Evolutionary conservation across 805 yeast species (phyloP), one percentile per base, ranked within the genome.

Genomic region (Candida methanosorbosa): DNA sequence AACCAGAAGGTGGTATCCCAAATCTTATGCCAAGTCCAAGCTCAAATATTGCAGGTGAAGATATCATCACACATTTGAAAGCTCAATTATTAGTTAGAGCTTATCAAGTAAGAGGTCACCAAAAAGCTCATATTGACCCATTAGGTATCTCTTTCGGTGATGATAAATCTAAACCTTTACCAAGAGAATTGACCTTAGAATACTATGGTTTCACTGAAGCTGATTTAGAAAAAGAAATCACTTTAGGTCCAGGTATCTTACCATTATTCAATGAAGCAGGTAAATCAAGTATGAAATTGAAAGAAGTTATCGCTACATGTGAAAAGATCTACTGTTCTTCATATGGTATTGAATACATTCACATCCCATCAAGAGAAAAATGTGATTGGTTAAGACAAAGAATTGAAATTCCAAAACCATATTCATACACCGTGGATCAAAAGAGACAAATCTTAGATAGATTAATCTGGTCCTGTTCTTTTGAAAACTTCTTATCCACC

Each of bases 331-430:
- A 92, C 70, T 87, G 96, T 66, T 72, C 82, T 27, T 64, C 82
- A 27, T 86, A 87, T 59, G 97, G 97, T 67, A 75, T 84, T 39
- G 97, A 92, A 68, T 92, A 87, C 66, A 81, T 92, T 51, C 99
- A 92, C 65, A 92, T 92, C 45, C 96, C 97, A 38, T 83, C 94
- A 40, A 81, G 94, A 61, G 82, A 75, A 53, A 84, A 85, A 64
- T 92, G 97, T 69, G 97, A 92, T 63, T 92, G 99, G 99, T 76
- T 92, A 59, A 82, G 98, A 68, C 94, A 85, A 64, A 77, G 96
- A 62, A 73, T 92, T 44, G 98, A 92, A 67, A 85, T 88, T 46
- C 95, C 97, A 44, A 60, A 64, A 23, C 96, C 97, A 18, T 88
- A 62, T 71, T 72, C 80, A 57, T 92, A 77, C 68, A 66, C 83